A percentile compares a stretch with the other conserved stretches of the same genome.
Evolutionary conservation across 768 basidiomycete species (phyloP).

Genomic region (Lactifluus pinguis): DNA sequence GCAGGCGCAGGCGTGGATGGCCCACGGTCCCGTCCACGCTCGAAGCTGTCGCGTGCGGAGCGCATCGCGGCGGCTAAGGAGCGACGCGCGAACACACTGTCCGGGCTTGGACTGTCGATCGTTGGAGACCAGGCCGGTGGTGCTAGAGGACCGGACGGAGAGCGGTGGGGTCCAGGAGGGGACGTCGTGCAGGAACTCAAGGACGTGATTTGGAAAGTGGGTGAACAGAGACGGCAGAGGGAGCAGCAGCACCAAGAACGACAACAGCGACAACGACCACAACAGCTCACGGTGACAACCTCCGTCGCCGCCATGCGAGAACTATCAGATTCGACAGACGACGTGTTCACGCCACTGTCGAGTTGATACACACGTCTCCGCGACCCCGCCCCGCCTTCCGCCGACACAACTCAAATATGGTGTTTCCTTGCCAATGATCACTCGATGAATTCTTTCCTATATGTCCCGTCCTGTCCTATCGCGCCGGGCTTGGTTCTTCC

Average conservation of each 20-base stretch:
- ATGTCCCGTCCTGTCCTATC: background rate
- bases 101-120: constrained; percentile 23
- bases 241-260: constrained; percentile 17
- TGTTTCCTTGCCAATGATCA: background rate
- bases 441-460: background rate
- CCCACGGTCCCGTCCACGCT: constrained; percentile 44
- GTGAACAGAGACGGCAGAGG: constrained; percentile 47
- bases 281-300: background rate
- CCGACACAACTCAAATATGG: background rate
- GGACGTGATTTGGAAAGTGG: constrained; percentile 82
- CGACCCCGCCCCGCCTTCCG: background rate
- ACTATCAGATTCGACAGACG: background rate
- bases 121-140: constrained; percentile 4
- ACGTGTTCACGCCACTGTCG: constrained; percentile 2
- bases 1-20: constrained; percentile 25
- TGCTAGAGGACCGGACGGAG: constrained; percentile 21
- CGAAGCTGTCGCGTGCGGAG: constrained; percentile 65
- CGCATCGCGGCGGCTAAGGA: constrained; percentile 54
- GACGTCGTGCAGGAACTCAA: constrained; percentile 80
- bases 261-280: constrained; percentile 11
- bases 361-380: too few relatives aligned
- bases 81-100: constrained; percentile 36
- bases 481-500: background rate
- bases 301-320: background rate
- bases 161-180: constrained; percentile 62